Base-by-base conservation (phyloP, 164 flowering plant genomes). In the Vitis rotundifolia region DNA sequence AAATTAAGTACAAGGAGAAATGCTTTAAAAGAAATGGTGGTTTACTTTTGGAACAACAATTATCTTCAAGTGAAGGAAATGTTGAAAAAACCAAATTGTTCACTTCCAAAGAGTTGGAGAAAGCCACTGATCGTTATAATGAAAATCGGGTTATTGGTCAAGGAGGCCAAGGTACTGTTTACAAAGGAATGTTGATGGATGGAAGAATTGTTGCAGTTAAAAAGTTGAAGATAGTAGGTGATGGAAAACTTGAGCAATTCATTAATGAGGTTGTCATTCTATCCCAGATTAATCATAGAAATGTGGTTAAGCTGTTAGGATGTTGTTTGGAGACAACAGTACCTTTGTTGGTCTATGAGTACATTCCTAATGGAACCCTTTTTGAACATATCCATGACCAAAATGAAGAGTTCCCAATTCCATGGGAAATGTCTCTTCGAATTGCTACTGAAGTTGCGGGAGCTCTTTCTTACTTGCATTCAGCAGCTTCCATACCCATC, bases 251-350 rank as follows among this genome's bases (percentile, higher is more conserved):
- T 10, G 68, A 55, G 29, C 64, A 66, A 44, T 77, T 77, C 71
- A 69, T 66, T 11, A 77, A 73, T 48, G 77, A 77, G 59, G 68
- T 77, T 15, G 64, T 61, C 64, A n/a, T 73, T 29, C 56, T 73
- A 44, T 70, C 77, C 8, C 74, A 73, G 26, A 67, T 77, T 13
- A 66, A 69, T 53, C 77, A 77, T 47, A 68, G 69, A n/a, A 72
- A 31, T 47, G 79, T 76, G 9, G 60, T 57, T 14, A 75, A 67
- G 74, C 16, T 76, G 70, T 31, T 31, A 31, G 37, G 37, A 31
- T 31, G 37, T 31, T 31, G 4, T 60, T 64, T 76, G 13, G 76
- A 76, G 56, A 68, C 70, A 7, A 62, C 72, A 54, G 67, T 72
- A 55, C 73, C 76, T 9, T 22, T 76, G 10, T 47, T 76, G 3